Evolutionary conservation across 176 grass and related monocot genomes (phyloP), one percentile per base, ranked within the genome.

Genomic region (Thinopyrum elongatum): DNA sequence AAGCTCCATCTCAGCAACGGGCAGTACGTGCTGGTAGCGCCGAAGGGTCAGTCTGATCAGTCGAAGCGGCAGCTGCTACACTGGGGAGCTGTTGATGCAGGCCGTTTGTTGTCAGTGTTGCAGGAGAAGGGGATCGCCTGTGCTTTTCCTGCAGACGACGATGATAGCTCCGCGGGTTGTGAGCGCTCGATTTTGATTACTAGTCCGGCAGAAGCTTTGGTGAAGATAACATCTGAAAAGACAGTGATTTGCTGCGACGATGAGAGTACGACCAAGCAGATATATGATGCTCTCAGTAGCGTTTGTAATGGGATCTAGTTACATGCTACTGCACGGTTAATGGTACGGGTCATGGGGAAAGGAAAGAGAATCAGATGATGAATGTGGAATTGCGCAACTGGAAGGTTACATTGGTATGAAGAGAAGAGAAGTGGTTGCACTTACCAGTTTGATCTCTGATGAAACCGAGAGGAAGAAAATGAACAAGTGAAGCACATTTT

Each of bases 1-100:
- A 92, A 87, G 36, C 77, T 95, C 53, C 79, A 90, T 28, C 67
- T 95, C 87, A 92, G 84, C 67, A 92, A 89, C 70, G 90, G 96
- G 19, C 85, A 76, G 29, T 98, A 94, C 72, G 23, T 82, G 74
- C 82, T 98, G 76, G 84, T 44, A 67, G 55, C 46, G 3, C 49
- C 59, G n/a, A 84, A 79, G 72, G 81, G 84, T 42, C 82, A n/a
- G 34, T 25, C 67, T 1, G 39, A 73, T 64, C 61, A n/a, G 11
- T 90, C 82, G n/a, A 89, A 61, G 59, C 53, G 84, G 34, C 86
- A 85, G 51, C 42, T 85, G 80, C 73, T 98, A 82, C 90, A 86
- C 75, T 78, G 76, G 90, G 92, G 82, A 41, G 79, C 92, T 29
- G 80, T 92, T 6, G 93, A 95, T 30, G 74, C 90, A 16, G 68